These are phyloP conservation scores for Colletotrichum sublineola DNA, from an alignment of 2,329 filamentous ascomycete species.

Conservation along the genomic window DNA sequence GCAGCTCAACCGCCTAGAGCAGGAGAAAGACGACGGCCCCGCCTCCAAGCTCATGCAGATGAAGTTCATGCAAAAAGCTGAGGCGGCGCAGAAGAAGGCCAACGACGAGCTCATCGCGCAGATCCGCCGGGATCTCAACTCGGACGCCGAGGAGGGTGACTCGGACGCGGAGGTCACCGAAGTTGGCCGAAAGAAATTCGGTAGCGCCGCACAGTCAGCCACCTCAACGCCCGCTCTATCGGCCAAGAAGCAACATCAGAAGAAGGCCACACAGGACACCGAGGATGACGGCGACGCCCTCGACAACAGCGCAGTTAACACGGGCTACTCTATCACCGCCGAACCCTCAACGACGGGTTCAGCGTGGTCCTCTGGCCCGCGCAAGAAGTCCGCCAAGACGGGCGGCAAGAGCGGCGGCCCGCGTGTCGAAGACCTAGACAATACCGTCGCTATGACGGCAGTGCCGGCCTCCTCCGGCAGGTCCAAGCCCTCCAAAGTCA, in stretches of 20 bases:
- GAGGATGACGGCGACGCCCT: constrained; percentile 46
- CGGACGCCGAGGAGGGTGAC: constrained; percentile 65
- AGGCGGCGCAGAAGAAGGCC: constrained; percentile 79
- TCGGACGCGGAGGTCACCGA: constrained; percentile 67
- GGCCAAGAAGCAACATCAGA: constrained; percentile 45
- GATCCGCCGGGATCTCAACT: constrained; percentile 80
- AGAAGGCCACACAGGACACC: constrained; percentile 49
- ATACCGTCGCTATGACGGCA: constrained; percentile 50
- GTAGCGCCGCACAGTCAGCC: constrained; percentile 57
- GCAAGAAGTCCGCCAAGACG: constrained; percentile 49
- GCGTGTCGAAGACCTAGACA: constrained; percentile 56
- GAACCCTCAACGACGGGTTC: constrained; percentile 50
- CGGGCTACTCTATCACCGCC: constrained; percentile 44
- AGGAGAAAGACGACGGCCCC: constrained; percentile 61
- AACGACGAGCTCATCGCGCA: constrained; percentile 83
- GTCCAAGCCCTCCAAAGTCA: constrained; percentile 46
- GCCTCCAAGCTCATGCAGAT: constrained; percentile 81
- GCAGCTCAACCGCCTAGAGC: constrained; percentile 60
- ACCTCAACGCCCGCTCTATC: constrained; percentile 49
- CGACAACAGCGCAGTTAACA: constrained; percentile 43
- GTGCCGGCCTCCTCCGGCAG: constrained; percentile 42
- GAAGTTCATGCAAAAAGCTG: constrained; percentile 95
- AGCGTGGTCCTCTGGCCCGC: constrained; percentile 58
- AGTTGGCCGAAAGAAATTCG: constrained; percentile 79
- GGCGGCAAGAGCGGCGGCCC: constrained; percentile 18